Base-by-base conservation (phyloP, 1,284 basidiomycete species). In the Heterobasidion occidentale region DNA sequence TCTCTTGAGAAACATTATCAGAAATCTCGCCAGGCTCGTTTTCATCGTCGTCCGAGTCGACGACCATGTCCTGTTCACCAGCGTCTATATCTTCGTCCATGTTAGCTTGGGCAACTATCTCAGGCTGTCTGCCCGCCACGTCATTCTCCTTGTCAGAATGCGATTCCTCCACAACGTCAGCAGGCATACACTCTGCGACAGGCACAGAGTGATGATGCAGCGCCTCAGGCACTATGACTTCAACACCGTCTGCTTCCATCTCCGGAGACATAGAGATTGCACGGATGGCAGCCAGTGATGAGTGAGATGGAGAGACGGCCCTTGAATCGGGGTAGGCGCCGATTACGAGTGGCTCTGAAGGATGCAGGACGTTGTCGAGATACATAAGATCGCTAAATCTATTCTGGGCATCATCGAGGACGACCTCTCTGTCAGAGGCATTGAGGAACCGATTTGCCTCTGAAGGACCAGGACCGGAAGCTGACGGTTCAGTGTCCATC, bases 311-410 rank as follows among this genome's bases (percentile, higher is more conserved):
- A 34, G 49, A 51, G 20, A 27, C 50, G 33, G 49, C 55, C 11
- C 38, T 35, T 33, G 55, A 56, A 38, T 48, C 17, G 44, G 52
- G 52, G n/a, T 38, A 53, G 11, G 52, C 52, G 11, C 52, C 52
- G 34, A 53, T 53, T 17, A 60, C 58, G 20, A 60, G 55, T 33
- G 59, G 55, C 33, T 60, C 52, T 27, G 27, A 27, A 48, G 19
- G 46, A 33, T 33, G 46, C 12, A 33, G 17, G 46, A 48, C 42
- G 46, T 11, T 3, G 52, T 17, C 38, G 49, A 42, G 27, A 35
- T 34, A 1, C 46, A 48, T 17, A 7, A 45, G 42, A 45, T 45
- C 42, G 17, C 14, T 14, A 17, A 17, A 45, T 7, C 17, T 9
- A 4, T 17, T 17, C 17, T n/a, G n/a, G 11, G 46, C 46, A n/a